Evolutionary conservation across 2,329 filamentous ascomycete species (phyloP).

Genomic region (Fusarium ambrosium): DNA sequence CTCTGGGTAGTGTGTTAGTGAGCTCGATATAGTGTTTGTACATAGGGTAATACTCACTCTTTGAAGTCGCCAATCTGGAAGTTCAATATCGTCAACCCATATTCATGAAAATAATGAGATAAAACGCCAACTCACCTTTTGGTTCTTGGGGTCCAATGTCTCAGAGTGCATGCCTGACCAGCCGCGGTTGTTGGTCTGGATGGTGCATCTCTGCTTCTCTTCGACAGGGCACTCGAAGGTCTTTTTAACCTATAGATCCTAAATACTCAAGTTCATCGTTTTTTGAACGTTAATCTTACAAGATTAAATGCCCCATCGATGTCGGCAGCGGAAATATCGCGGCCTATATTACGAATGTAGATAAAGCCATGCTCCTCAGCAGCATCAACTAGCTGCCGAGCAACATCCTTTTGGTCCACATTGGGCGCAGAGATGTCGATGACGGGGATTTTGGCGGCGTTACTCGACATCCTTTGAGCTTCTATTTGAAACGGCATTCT

Average conservation of each 20-base stretch:
- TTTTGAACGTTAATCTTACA: constrained; percentile 60
- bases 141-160: constrained; percentile 85
- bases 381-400: constrained; percentile 81
- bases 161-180: constrained; percentile 93
- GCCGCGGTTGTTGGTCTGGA: constrained; percentile 85
- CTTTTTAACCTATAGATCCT: constrained; percentile 65
- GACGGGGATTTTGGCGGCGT: constrained; percentile 74
- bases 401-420: constrained; percentile 67
- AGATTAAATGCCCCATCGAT: constrained; percentile 81
- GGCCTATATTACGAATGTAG: constrained; percentile 83
- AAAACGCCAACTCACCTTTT: constrained; percentile 69
- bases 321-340: constrained; percentile 74
- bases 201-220: constrained; percentile 81
- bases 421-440: constrained; percentile 75
- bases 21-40: not conserved
- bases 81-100: constrained; percentile 1
- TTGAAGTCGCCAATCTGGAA: constrained; percentile 84
- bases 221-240: constrained; percentile 79
- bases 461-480: constrained; percentile 36
- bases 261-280: not conserved
- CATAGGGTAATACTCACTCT: constrained; percentile 68
- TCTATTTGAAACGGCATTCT: not conserved
- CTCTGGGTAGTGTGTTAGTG: constrained; percentile 63
- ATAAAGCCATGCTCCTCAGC: constrained; percentile 89
- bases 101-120: not conserved